phyloP scores from a whole-genome alignment of 768 basidiomycete species.

The Lentinus brumalis region DNA sequence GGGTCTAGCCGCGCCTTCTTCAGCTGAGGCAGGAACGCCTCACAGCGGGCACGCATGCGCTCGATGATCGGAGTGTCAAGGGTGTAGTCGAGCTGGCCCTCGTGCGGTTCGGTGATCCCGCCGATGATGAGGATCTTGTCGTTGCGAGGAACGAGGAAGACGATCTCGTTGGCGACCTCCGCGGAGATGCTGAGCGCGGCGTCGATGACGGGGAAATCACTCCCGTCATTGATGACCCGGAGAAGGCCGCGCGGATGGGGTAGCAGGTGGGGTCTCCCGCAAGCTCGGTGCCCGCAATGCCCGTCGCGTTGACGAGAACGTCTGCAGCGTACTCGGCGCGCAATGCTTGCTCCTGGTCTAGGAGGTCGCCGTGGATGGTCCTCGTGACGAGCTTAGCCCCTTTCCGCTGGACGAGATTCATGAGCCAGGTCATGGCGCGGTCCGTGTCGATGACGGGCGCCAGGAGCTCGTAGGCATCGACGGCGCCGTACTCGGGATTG shows the following conservation, averaged over 20 bases:
- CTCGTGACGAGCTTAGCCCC: slow-evolving; percentile 33
- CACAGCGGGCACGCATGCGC: slow-evolving; percentile 22
- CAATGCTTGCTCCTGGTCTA: slow-evolving; percentile 27
- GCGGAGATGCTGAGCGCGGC: slow-evolving; percentile 19
- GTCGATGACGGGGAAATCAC: slow-evolving; percentile 36
- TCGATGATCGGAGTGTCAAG: slow-evolving; percentile 22
- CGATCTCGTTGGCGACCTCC: slow-evolving; percentile 33
- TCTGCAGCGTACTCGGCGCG: slow-evolving; percentile 30
- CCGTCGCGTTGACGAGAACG: slow-evolving; percentile 40
- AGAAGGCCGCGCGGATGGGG: slow-evolving; percentile 38
- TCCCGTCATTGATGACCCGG: slow-evolving; percentile 36
- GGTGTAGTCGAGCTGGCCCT: slow-evolving; percentile 22
- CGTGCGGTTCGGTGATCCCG: slow-evolving; percentile 24
- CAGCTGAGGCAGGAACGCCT: slow-evolving; percentile 22
- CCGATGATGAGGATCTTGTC: slow-evolving; percentile 37
- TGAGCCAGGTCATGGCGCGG: slow-evolving; percentile 37
- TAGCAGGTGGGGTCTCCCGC: slow-evolving; percentile 37
- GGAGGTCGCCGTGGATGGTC: slow-evolving; percentile 35
- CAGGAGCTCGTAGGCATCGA: slow-evolving; percentile 39
- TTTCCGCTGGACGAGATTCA: slow-evolving; percentile 27
- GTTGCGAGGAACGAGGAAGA: slow-evolving; percentile 33
- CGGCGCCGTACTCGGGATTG: slow-evolving; percentile 31
- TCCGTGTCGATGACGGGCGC: slow-evolving; percentile 42
- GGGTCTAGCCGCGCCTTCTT: slow-evolving; percentile 20
- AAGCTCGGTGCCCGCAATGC: slow-evolving; percentile 33